Evolutionary conservation across 1,284 basidiomycete genomes (phyloP), one percentile per base, ranked within the genome.

Genomic region (Irpex sp.): DNA sequence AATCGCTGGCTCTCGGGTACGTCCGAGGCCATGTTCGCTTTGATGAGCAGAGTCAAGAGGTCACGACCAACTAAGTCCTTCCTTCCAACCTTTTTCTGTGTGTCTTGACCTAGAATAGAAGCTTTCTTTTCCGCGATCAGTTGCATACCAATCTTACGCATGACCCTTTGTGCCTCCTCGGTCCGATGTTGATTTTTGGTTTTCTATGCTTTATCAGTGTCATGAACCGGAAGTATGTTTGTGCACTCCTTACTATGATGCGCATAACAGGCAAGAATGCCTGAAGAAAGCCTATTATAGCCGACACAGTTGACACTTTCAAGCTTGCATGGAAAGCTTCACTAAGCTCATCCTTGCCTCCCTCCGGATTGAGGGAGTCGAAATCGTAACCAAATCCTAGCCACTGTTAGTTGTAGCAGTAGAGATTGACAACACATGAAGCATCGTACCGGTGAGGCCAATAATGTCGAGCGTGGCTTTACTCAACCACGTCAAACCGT

Each of bases 401-500:
- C 32, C 32, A 38, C 32, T 38, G 32, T 38, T 38, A 10, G 20
- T 44, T 27, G 56, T 13, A 49, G 43, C 38, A 45, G 42, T 22
- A 43, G 44, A 42, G 13, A 56, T 32, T 62, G 32, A 43, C 27
- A 10, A 38, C 13, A 27, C 64, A 20, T 10, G 10, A 18, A 66
- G 38, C 20, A 49, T 27, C 71, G 27, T 42, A 78, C 87, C 88
- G 0, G 87, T 86, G 1, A 85, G 76, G 2, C 87, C 87, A 69
- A 90, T 89, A 20, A 88, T 80, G 74, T 89, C 88, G 27, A 89
- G 79, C 0, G 88, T 88, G 45, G 82, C 79, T 67, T 82, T 82
- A 15, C 81, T 82, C 18, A 89, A 78, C 77, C 83, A 86, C 5
- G 77, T 72, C 58, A 83, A 76, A 6, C 86, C 82, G 72, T 90